Conservation (phyloP, 306 rosid species). For the Bauhinia variegata region DNA sequence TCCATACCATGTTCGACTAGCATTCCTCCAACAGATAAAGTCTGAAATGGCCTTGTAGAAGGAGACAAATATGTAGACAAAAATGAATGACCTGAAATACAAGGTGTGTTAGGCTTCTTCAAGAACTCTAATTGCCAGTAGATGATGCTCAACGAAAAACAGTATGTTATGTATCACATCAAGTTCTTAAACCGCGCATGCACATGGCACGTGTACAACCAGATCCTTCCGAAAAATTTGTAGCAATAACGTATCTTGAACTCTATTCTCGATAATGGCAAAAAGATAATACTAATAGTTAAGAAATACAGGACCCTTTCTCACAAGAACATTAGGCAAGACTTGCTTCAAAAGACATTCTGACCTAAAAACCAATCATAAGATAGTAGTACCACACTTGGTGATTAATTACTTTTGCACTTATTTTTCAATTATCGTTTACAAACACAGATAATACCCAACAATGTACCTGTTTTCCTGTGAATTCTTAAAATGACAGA, state of each 20-base stretch:
- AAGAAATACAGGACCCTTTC: not conserved
- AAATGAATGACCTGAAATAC: conserved; percentile 49
- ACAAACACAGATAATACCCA: not conserved
- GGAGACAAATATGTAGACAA: conserved; percentile 50
- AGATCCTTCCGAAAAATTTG: not conserved
- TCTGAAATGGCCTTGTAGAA: conserved; percentile 43
- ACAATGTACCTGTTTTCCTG: not conserved
- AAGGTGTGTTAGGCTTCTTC: conserved; percentile 14
- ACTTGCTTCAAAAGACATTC: conserved; percentile 3
- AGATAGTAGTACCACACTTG: not conserved
- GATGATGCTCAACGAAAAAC: not conserved
- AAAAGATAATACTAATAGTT: too few species aligned
- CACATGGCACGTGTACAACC: conserved; percentile 9
- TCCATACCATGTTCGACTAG: conserved; percentile 42
- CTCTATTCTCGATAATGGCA: not conserved
- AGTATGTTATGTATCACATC: conserved; percentile 4
- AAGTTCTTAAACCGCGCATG: not conserved
- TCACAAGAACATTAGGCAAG: not conserved
- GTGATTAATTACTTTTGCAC: not conserved
- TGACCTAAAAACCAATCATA: conserved; percentile 3
- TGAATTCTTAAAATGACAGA: not conserved
- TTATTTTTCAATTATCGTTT: not conserved
- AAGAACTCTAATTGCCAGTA: not conserved
- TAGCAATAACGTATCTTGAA: not conserved
- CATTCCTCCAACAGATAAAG: conserved; percentile 41